Evolutionary conservation across 129 eudicot genomes (phyloP), one percentile per base, ranked within the genome.

Genomic region (Chrysanthemum seticuspe): DNA sequence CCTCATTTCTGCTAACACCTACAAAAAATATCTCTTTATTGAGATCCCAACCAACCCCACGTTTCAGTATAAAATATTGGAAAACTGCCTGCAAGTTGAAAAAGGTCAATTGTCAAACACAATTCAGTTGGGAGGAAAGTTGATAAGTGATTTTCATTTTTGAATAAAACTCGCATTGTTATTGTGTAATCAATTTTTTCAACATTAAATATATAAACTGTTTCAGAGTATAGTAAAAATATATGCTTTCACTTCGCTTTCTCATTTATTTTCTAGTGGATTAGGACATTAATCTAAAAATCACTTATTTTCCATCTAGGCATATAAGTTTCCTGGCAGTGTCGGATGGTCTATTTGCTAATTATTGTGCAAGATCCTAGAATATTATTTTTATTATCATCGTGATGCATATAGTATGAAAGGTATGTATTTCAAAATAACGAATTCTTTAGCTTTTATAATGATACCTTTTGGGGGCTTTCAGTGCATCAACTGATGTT

Each of bases 311-410:
- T 9, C 47, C 47, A 40, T 7, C 10, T 40, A 40, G 9, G 47
- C 47, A 40, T 40, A 40, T 40, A 40, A 40, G 47, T 6, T 40
- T 40, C 79, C 60, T 95, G 82, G 86, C 91, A 60, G 74, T 79
- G 52, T 87, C 96, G 5, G 83, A 74, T 61, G 96, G 91, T 72
- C 79, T 75, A 69, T 85, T 81, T 71, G 85, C 97, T 10, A 84
- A 90, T 78, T 95, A 95, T 80, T 95, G 61, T 76, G 87, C 94
- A 95, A 95, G 83, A 95, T 95, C 74, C 84, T 95, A 52, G 96
- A 87, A 47, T 86, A 83, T 56, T 95, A 95, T 74, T 95, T 83
- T 63, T 76, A 82, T 36, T 95, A 90, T 73, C 99, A 90, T 80
- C 91, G 72, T 70, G 97, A 95, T 47, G 85, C 96, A 21, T 95